Conservation (phyloP, 1,284 basidiomycete species). For the Apiotrichum montevideense region DNA sequence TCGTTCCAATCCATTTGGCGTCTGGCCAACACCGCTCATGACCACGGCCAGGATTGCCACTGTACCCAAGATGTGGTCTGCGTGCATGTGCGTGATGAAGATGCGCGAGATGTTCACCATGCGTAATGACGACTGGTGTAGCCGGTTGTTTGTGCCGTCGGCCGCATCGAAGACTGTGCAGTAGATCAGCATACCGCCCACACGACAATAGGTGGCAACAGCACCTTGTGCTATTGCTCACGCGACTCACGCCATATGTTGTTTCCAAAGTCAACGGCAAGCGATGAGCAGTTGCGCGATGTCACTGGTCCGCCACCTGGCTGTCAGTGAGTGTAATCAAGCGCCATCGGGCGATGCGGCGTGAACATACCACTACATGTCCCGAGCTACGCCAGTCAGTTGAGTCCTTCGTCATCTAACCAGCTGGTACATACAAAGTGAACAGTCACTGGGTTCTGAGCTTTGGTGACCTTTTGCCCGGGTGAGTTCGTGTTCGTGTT, state of each 20-base stretch:
- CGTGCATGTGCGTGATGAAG: slow-evolving; percentile 88
- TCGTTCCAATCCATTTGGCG: slow-evolving; percentile 28
- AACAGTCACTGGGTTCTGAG: slow-evolving; percentile 28
- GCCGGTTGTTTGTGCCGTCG: slow-evolving; percentile 76
- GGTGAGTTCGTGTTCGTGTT: not conserved
- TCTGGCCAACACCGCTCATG: slow-evolving; percentile 51
- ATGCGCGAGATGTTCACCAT: slow-evolving; percentile 61
- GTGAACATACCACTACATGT: slow-evolving; percentile 39
- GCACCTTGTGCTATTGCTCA: not conserved
- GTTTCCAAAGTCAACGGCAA: slow-evolving; percentile 46
- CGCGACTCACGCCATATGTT: slow-evolving; percentile 42
- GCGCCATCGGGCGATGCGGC: not conserved
- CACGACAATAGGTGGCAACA: not conserved
- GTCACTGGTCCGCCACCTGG: slow-evolving; percentile 45
- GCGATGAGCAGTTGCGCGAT: slow-evolving; percentile 43
- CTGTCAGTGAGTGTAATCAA: not conserved
- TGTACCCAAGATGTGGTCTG: slow-evolving; percentile 75
- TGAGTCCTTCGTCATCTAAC: too few relatives aligned
- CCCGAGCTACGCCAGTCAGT: slow-evolving; percentile 31
- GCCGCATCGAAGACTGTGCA: slow-evolving; percentile 74
- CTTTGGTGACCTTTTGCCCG: not conserved
- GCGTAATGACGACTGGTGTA: slow-evolving; percentile 60
- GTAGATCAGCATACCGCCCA: too few relatives aligned
- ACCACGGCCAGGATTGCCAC: slow-evolving; percentile 64
- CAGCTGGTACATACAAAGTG: slow-evolving; percentile 31